These are phyloP conservation scores for Xylariaceae sp. DNA, from an alignment of 2,329 filamentous ascomycete species.

Conservation along the genomic window DNA sequence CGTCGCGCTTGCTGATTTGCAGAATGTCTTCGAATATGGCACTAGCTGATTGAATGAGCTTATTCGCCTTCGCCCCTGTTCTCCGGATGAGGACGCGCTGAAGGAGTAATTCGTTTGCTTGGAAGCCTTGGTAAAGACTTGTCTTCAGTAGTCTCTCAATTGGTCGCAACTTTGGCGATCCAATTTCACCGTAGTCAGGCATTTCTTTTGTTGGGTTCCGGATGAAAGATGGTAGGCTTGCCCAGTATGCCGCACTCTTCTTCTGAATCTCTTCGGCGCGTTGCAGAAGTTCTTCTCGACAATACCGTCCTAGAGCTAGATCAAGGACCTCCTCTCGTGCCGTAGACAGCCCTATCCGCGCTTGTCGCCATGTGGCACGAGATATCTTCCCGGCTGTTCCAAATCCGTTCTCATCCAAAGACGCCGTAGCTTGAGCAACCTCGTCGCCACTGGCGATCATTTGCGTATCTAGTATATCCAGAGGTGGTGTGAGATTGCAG, in stretches of 20 bases:
- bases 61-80: slow-evolving; percentile 31
- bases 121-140: slow-evolving; percentile 24
- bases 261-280: slow-evolving; percentile 26
- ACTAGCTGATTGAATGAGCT: slow-evolving; percentile 30
- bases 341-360: slow-evolving; percentile 26
- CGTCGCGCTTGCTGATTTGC: slow-evolving; percentile 30
- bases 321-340: slow-evolving; percentile 35
- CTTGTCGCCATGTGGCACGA: slow-evolving; percentile 26
- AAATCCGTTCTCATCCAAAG: slow-evolving; percentile 30
- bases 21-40: slow-evolving; percentile 32
- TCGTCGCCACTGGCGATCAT: slow-evolving; percentile 27
- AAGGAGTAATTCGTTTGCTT: slow-evolving; percentile 31
- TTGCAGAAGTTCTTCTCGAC: slow-evolving; percentile 29
- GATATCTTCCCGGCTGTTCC: slow-evolving; percentile 24
- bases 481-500: slow-evolving; percentile 28
- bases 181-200: slow-evolving; percentile 17
- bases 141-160: slow-evolving; percentile 25
- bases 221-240: slow-evolving; percentile 27
- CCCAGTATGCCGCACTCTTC: slow-evolving; percentile 25
- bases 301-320: slow-evolving; percentile 31
- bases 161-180: slow-evolving; percentile 17
- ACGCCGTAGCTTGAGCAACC: slow-evolving; percentile 24
- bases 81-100: slow-evolving; percentile 34
- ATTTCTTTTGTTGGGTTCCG: slow-evolving; percentile 21
- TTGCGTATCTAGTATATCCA: slow-evolving; percentile 30